Evolutionary conservation across 768 basidiomycete genomes (phyloP).

Genomic region (Clitopilus hobsonii): DNA sequence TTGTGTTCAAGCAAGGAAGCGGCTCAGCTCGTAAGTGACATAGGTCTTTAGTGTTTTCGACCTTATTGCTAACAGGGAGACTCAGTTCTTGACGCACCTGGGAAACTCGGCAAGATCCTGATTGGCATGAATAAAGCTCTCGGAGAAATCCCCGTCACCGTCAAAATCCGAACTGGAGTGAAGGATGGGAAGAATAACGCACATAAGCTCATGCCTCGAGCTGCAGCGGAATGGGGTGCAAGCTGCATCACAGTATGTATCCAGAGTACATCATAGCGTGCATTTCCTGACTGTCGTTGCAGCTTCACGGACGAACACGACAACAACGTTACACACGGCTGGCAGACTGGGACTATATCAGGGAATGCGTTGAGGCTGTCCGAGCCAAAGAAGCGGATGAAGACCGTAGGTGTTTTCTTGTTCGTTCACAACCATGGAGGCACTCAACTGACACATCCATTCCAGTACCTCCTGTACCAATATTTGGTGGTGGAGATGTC

Average conservation of each 20-base stretch:
- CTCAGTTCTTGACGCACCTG: slow-evolving; percentile 77
- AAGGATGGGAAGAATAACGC: slow-evolving; percentile 83
- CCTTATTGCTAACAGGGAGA: neutral
- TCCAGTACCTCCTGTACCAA: slow-evolving; percentile 79
- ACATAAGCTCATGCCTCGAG: slow-evolving; percentile 86
- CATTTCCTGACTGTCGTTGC: neutral
- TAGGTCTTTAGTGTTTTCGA: slow-evolving; percentile 15
- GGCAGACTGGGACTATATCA: slow-evolving; percentile 95
- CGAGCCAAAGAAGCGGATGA: slow-evolving; percentile 67
- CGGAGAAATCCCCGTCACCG: slow-evolving; percentile 87
- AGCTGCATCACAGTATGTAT: slow-evolving; percentile 39
- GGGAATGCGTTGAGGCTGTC: slow-evolving; percentile 78
- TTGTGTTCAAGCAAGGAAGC: slow-evolving; percentile 88
- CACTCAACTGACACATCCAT: neutral
- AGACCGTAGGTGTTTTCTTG: slow-evolving; percentile 45
- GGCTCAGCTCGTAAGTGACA: slow-evolving; percentile 74
- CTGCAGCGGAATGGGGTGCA: slow-evolving; percentile 48
- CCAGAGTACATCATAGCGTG: neutral
- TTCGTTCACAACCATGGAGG: neutral
- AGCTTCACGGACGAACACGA: slow-evolving; percentile 95
- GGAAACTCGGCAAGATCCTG: slow-evolving; percentile 81
- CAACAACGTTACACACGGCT: slow-evolving; percentile 92
- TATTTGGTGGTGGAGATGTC: slow-evolving; percentile 95
- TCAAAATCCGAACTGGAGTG: slow-evolving; percentile 91
- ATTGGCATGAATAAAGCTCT: slow-evolving; percentile 89